A percentile compares a stretch with the other conserved stretches of the same genome.
These are phyloP conservation scores for Melastoma malabathricum DNA, from an alignment of 345 rosid genomes.

Conservation along the genomic window DNA sequence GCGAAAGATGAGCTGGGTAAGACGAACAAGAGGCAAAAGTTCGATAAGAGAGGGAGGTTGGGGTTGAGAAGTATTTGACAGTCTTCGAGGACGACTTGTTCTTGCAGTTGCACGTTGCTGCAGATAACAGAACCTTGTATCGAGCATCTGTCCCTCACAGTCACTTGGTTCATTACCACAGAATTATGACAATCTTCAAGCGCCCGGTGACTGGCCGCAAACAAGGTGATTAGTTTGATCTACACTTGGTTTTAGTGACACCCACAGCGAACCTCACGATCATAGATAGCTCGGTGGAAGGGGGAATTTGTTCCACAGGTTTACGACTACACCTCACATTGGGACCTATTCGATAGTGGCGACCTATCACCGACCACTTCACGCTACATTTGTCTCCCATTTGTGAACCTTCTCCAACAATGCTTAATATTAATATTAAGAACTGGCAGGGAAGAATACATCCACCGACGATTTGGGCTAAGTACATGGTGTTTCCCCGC, in stretches of 20 bases:
- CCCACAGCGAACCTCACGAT: no score
- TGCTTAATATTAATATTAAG: no score
- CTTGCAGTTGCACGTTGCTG: conserved; percentile 88
- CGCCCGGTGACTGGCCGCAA: conserved; percentile 4
- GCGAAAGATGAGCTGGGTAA: background rate
- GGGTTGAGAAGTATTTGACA: conserved; percentile 50
- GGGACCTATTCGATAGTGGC: conserved; percentile 90
- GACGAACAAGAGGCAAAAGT: background rate
- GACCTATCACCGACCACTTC: conserved; percentile 91
- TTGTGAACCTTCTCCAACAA: conserved; percentile 90
- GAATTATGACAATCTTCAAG: conserved; percentile 80
- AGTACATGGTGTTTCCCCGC: no score
- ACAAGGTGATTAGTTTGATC: no score
- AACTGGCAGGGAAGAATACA: no score
- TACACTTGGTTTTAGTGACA: no score
- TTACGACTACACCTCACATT: conserved; percentile 74
- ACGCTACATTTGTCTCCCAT: conserved; percentile 98
- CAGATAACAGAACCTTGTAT: conserved; percentile 87
- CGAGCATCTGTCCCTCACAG: conserved; percentile 84
- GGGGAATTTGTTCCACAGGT: background rate
- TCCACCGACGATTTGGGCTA: no score
- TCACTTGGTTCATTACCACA: conserved; percentile 76
- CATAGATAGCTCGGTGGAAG: background rate
- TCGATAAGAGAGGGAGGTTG: background rate
- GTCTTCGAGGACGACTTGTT: conserved; percentile 65